phyloP scores from a whole-genome alignment of 2,329 filamentous ascomycete genomes.

The Diaporthe nobilis region DNA sequence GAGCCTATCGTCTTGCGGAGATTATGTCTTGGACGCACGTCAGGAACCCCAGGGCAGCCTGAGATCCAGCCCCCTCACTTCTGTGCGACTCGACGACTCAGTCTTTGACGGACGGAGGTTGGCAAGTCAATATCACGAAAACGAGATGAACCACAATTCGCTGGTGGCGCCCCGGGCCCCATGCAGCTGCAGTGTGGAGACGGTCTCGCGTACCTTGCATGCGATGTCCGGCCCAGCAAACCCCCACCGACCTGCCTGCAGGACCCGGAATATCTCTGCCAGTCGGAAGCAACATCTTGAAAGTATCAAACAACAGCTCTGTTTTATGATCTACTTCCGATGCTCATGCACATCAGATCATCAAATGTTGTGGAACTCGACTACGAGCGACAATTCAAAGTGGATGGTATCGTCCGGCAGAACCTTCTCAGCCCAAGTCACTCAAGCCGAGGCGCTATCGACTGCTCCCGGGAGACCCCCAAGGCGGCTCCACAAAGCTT shows the following conservation, averaged over 20 bases:
- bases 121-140: neutral
- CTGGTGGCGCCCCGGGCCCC: neutral
- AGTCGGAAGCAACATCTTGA: neutral
- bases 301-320: neutral
- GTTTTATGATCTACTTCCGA: neutral
- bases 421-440: neutral
- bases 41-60: neutral
- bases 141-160: slow-evolving; percentile 4
- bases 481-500: slow-evolving; percentile 23
- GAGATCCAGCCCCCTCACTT: neutral
- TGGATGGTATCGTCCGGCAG: neutral
- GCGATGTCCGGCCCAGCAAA: neutral
- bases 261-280: neutral
- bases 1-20: slow-evolving; percentile 6
- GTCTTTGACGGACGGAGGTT: neutral
- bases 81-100: slow-evolving; percentile 3
- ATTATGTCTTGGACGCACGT: slow-evolving; percentile 1
- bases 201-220: slow-evolving; percentile 38
- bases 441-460: neutral
- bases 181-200: slow-evolving; percentile 9
- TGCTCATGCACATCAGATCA: neutral
- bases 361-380: neutral
- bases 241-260: neutral
- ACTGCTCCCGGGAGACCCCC: neutral
- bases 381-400: neutral